A percentile compares a stretch with the other conserved stretches of the same genome.
Conservation (phyloP, 2,329 filamentous ascomycete genomes). For the Didymella segeticola region DNA sequence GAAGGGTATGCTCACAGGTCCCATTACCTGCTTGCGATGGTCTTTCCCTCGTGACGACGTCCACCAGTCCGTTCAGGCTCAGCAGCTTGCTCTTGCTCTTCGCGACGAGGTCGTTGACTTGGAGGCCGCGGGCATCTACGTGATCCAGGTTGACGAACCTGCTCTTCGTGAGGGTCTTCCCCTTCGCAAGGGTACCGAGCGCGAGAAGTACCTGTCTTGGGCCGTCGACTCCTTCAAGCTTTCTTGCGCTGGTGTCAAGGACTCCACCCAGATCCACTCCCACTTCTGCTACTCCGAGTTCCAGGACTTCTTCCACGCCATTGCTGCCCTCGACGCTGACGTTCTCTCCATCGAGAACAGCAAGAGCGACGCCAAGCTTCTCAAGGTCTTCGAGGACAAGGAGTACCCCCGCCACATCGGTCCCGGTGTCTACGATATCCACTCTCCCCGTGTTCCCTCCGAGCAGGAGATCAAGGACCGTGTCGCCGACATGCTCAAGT, state of each 20-base stretch:
- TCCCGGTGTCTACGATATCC: conserved; percentile 99
- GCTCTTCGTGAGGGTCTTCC: conserved; percentile 99
- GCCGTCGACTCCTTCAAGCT: conserved; percentile 98
- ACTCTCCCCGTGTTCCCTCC: conserved; percentile 95
- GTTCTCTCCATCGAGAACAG: conserved; percentile 99
- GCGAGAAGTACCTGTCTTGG: conserved; percentile 96
- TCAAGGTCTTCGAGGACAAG: conserved; percentile 97
- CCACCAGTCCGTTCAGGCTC: conserved; percentile 97
- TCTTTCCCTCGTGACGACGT: conserved; percentile 99
- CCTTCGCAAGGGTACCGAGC: conserved; percentile 90
- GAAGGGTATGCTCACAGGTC: conserved; percentile 99
- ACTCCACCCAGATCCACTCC: conserved; percentile 98
- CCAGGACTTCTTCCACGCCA: conserved; percentile 99
- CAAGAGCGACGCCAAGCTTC: conserved; percentile 99
- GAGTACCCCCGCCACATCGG: conserved; percentile 98
- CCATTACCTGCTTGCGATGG: conserved; percentile 98
- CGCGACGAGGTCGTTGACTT: conserved; percentile 98
- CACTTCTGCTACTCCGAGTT: conserved; percentile 99
- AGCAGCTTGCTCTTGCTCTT: conserved; percentile 97
- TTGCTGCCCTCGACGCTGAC: conserved; percentile 95
- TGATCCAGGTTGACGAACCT: conserved; percentile 99
- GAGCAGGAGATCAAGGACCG: conserved; percentile 99
- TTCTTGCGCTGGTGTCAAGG: conserved; percentile 87
- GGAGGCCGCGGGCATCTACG: conserved; percentile 92
- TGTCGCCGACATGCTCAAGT: conserved; percentile 94